phyloP scores from a whole-genome alignment of 2,329 filamentous ascomycete genomes.

The Nigrograna mackinnonii region DNA sequence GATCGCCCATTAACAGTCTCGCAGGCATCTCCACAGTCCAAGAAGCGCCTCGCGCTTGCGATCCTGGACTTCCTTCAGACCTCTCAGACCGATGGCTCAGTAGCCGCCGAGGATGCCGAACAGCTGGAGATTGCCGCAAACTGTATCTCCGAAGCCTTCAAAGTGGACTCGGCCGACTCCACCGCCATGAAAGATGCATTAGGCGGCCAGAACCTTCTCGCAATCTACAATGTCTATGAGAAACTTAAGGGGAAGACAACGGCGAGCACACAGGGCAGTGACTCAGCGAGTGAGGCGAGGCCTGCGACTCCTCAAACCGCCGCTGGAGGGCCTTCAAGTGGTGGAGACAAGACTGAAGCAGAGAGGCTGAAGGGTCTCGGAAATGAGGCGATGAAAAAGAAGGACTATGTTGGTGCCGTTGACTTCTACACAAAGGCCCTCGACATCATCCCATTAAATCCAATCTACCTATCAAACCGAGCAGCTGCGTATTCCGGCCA shows the following conservation, averaged over 20 bases:
- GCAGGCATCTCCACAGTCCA: conserved; percentile 51
- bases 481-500: conserved; percentile 89
- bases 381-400: conserved; percentile 92
- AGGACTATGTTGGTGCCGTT: conserved; percentile 84
- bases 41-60: conserved; percentile 92
- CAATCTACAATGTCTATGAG: conserved; percentile 96
- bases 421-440: conserved; percentile 88
- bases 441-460: conserved; percentile 78
- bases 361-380: conserved; percentile 88
- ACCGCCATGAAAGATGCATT: conserved; percentile 75
- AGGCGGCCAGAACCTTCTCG: conserved; percentile 82
- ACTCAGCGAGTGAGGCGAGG: conserved; percentile 45
- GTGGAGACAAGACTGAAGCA: conserved; percentile 72
- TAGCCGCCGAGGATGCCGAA: conserved; percentile 85
- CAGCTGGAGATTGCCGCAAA: conserved; percentile 92
- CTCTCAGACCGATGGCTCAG: conserved; percentile 84
- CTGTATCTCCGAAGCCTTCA: conserved; percentile 94
- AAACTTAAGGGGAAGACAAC: conserved; percentile 76
- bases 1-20: too few relatives aligned
- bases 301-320: conserved; percentile 43
- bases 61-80: conserved; percentile 93
- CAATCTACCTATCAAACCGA: conserved; percentile 97
- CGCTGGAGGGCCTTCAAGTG: conserved; percentile 32
- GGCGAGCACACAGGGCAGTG: conserved; percentile 47
- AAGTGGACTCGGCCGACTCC: conserved; percentile 82